phyloP scores from a whole-genome alignment of 495 filamentous ascomycete species.

The Penicillium cataractarum region DNA sequence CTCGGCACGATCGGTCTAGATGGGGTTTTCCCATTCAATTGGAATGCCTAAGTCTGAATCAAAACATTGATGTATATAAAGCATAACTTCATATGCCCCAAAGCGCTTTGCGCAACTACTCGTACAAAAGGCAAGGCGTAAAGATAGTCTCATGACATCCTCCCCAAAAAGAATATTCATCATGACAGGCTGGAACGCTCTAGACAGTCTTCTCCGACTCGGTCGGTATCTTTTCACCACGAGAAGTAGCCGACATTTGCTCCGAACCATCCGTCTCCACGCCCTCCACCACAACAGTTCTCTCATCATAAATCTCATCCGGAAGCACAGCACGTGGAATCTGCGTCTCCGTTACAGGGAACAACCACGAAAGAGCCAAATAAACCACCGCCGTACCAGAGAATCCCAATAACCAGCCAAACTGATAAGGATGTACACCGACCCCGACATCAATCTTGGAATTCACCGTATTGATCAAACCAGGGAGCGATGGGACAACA shows the following conservation, averaged over 20 bases:
- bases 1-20: too few species aligned
- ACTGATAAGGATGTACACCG: slow-evolving; percentile 56
- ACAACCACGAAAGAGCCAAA: slow-evolving; percentile 40
- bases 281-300: slow-evolving; percentile 34
- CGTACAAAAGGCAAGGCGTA: not conserved
- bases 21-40: too few species aligned
- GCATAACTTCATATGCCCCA: not conserved
- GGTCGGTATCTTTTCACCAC: not conserved
- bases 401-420: slow-evolving; percentile 61
- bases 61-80: not conserved
- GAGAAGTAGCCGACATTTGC: slow-evolving; percentile 8
- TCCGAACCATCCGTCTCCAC: slow-evolving; percentile 28
- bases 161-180: not conserved
- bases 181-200: not conserved
- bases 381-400: slow-evolving; percentile 51
- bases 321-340: slow-evolving; percentile 46
- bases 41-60: not conserved
- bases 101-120: not conserved
- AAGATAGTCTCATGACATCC: not conserved
- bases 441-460: slow-evolving; percentile 45
- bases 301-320: slow-evolving; percentile 53
- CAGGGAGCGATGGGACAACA: slow-evolving; percentile 64
- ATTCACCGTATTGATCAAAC: slow-evolving; percentile 57
- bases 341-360: slow-evolving; percentile 41
- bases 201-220: slow-evolving; percentile 2